Evolutionary conservation across 78 protist genomes (phyloP), one percentile per base, ranked within the genome.

Genomic region (Speleostelium caveatum): DNA sequence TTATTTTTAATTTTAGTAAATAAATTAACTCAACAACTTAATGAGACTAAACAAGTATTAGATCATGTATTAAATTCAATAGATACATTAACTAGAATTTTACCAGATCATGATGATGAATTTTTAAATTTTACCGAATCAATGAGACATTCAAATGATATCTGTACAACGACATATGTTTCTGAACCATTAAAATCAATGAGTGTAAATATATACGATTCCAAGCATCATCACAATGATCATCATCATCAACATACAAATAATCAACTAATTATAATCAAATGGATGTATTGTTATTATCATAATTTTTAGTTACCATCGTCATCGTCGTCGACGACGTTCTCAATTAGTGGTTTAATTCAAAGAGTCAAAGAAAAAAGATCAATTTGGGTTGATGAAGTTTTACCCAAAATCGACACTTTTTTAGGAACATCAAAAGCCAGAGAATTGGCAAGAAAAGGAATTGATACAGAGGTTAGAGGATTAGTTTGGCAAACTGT

Each of bases 91-190:
- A 75, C 69, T 35, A 56, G 24, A 16, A 1, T 60, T 12, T 60
- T 75, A 41, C 85, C 85, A 59, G 69, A 75, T 30, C 85, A 75
- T 38, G 38, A 59, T 21, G 69, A 75, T 55, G 85, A 58, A 75
- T 26, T 32, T 4, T 41, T 42, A 7, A 49, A 75, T 14, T 75
- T 61, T 36, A 28, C 66, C 12, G 60, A 75, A 41, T 42, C 85
- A n/a, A 3, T 75, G 1, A 35, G 4, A 55, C 26, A 55, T 49
- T 35, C 5, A 67, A n/a, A n/a, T n/a, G n/a, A n/a, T n/a, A n/a
- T n/a, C n/a, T n/a, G n/a, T n/a, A n/a, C n/a, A n/a, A n/a, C n/a
- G n/a, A n/a, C n/a, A n/a, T n/a, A n/a, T n/a, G n/a, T n/a, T n/a
- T n/a, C n/a, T n/a, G n/a, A n/a, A n/a, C n/a, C n/a, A n/a, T n/a